These are phyloP conservation scores for Botrytis fabae DNA, from an alignment of 2,329 filamentous ascomycete species.

Conservation along the genomic window DNA sequence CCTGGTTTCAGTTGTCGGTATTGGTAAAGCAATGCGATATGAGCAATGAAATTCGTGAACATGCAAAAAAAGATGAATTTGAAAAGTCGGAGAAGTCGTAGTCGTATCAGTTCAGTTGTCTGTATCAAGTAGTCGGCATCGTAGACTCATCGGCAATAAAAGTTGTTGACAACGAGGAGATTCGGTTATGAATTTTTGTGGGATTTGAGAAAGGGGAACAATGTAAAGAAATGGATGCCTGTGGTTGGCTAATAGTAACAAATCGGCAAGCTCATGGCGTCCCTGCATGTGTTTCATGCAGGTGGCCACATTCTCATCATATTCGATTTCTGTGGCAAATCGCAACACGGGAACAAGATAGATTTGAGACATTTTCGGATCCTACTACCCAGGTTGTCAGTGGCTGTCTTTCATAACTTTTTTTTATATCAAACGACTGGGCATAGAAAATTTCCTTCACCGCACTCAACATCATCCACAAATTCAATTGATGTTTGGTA, in stretches of 20 bases:
- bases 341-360: not conserved
- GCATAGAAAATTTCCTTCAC: not conserved
- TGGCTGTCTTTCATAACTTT: conserved; percentile 19
- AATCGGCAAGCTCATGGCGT: conserved; percentile 16
- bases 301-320: conserved; percentile 11
- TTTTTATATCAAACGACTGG: conserved; percentile 8
- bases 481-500: not conserved
- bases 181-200: conserved; percentile 1
- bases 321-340: not conserved
- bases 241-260: conserved; percentile 14
- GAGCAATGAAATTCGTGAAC: conserved; percentile 13
- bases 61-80: not conserved
- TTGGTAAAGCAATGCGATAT: not conserved
- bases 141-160: not conserved
- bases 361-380: conserved; percentile 20
- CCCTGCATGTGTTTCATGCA: conserved; percentile 23
- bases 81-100: not conserved
- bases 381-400: conserved; percentile 17
- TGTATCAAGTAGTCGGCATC: not conserved
- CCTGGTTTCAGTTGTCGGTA: not conserved
- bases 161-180: not conserved
- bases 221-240: not conserved
- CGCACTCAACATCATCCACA: not conserved
- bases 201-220: not conserved
- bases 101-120: not conserved